Conservation (phyloP, 495 filamentous ascomycete species). For the Daldinia loculata region DNA sequence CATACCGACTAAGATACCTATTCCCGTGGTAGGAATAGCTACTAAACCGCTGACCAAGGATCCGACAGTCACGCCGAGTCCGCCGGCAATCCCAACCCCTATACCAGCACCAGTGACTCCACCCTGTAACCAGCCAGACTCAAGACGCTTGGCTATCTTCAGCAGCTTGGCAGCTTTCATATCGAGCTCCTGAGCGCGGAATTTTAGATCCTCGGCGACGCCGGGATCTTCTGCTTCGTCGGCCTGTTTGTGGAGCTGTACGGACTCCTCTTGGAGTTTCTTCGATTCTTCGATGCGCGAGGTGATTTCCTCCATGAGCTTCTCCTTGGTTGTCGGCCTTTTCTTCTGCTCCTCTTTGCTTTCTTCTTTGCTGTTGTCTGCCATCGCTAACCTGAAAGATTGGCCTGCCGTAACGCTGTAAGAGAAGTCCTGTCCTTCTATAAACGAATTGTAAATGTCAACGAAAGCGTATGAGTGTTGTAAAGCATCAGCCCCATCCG, state of each 20-base stretch:
- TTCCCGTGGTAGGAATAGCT: conserved; percentile 45
- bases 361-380: conserved; percentile 5
- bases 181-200: conserved; percentile 43
- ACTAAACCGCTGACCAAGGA: conserved; percentile 47
- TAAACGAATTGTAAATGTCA: neutral
- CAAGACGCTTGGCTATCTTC: conserved; percentile 47
- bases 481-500: conserved; percentile 27
- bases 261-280: conserved; percentile 39
- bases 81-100: conserved; percentile 46
- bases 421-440: neutral
- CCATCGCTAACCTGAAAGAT: conserved; percentile 11
- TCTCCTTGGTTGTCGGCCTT: conserved; percentile 38
- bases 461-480: neutral
- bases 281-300: conserved; percentile 44
- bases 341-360: conserved; percentile 23
- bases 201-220: conserved; percentile 38
- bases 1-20: conserved; percentile 47
- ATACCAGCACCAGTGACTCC: conserved; percentile 49
- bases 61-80: conserved; percentile 47
- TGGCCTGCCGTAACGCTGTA: neutral
- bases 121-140: conserved; percentile 51
- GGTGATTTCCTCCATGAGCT: conserved; percentile 43
- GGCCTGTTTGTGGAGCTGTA: conserved; percentile 41
- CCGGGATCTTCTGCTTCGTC: conserved; percentile 38
- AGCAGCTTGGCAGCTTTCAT: conserved; percentile 42